Evolutionary conservation across 352 stramenopile species (phyloP), one percentile per base, ranked within the genome.

Genomic region (Nothophytophthora sp.): DNA sequence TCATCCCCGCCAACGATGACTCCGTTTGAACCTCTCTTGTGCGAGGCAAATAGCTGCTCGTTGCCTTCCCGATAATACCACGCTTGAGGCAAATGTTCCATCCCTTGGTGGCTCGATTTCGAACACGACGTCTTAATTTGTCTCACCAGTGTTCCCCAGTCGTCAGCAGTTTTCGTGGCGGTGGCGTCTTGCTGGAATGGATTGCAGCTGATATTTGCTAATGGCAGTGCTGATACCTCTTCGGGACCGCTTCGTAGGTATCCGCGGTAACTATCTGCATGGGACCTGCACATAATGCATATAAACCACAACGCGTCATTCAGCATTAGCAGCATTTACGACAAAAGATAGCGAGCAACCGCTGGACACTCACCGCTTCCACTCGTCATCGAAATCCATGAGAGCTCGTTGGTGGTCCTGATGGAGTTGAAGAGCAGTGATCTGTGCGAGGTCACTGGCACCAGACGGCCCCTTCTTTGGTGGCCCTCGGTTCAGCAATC

Each of bases 371-470:
- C 24, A 86, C 74, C 74, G 60, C 58, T 63, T 71, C 51, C 60
- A 78, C 23, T 82, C 71, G 6, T 77, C 68, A 42, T 82, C 71
- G 30, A 82, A 86, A 40, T 86, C 71, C 44, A 65, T 68, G 15
- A 86, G 57, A 33, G 66, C 59, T 46, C 74, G 71, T 13, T 57
- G 52, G 45, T 86, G 74, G 18, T 82, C 70, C 29, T 70, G 55
- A 33, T 66, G 81, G 16, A 86, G 45, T 44, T 86, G 74, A 18
- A 70, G 40, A 24, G 68, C 60, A 5, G 68, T 82, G 25, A 75
- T 51, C 28, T 69, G 49, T 30, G 67, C 63, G 9, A 75, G 44
- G 36, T 60, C 50, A 41, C 63, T 46, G 12, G 55, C 47, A 49
- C 37, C 32, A 9, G 63, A 73, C 12, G 44, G 47, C 4, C 29